phyloP scores from a whole-genome alignment of 345 rosid species.

The Cardiospermum halicacabum region DNA sequence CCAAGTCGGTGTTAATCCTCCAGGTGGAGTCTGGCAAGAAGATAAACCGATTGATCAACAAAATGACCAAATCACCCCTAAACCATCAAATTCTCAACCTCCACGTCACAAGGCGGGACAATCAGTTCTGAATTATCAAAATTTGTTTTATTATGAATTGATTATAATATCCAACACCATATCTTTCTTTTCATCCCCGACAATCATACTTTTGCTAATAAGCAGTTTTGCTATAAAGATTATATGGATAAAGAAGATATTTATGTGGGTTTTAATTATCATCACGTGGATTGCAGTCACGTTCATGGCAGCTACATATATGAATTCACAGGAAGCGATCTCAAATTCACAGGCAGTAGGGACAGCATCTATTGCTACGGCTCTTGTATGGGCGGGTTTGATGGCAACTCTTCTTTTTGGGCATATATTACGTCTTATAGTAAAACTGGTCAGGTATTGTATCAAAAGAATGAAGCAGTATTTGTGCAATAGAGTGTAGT shows the following conservation, averaged over 20 bases:
- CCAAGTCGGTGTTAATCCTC: constrained; percentile 26
- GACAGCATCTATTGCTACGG: too few relatives aligned
- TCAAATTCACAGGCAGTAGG: too few relatives aligned
- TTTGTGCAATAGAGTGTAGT: too few relatives aligned
- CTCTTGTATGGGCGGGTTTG: too few relatives aligned
- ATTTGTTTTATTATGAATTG: background rate
- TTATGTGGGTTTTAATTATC: constrained; percentile 27
- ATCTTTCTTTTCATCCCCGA: constrained; percentile 19
- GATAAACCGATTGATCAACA: too few relatives aligned
- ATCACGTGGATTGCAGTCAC: constrained; percentile 28
- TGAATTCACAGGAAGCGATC: background rate
- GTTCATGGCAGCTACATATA: background rate
- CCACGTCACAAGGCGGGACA: too few relatives aligned
- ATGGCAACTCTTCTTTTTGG: too few relatives aligned
- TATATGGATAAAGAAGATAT: constrained; percentile 11
- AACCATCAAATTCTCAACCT: too few relatives aligned
- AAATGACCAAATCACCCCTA: too few relatives aligned
- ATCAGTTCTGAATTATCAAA: background rate
- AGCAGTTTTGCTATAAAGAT: constrained; percentile 27
- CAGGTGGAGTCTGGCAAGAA: constrained; percentile 23
- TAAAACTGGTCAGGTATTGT: too few relatives aligned
- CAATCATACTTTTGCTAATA: constrained; percentile 21
- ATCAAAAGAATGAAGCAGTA: too few relatives aligned
- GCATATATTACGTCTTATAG: too few relatives aligned
- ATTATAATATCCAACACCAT: constrained; percentile 16